Evolutionary conservation across 2,329 filamentous ascomycete species (phyloP), one percentile per base, ranked within the genome.

Genomic region (Dactylellina drechsleri): DNA sequence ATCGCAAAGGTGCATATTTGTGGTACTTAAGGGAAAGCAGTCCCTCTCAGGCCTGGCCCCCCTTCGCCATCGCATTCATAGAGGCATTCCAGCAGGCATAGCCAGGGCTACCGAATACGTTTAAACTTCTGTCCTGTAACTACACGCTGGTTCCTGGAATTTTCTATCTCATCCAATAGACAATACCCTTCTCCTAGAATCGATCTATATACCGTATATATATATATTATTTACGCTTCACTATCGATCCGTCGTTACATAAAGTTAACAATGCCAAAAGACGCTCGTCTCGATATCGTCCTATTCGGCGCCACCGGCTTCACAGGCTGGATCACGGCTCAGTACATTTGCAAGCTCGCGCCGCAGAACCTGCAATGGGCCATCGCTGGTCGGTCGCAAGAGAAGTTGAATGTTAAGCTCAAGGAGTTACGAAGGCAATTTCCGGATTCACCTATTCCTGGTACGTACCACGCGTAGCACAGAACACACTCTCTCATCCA

Each of bases 361-460:
- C 91, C 93, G 0, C 92, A 90, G 16, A 87, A 92, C 80, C 82
- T 96, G 76, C 92, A 88, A 84, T 97, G 93, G 93, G 93, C 92
- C 13, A 85, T 97, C 66, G 92, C 92, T 53, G 93, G 93, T 31
- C 90, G 93, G 26, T 93, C 91, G n/a, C 84, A 86, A 57, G 83
- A 85, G 57, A 97, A 97, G 82, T 86, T 98, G 3, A 86, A 90
- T 77, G 83, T 83, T 47, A 82, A 97, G 10, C 87, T 89, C 6
- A 84, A 88, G 61, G 88, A 91, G 65, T 86, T 93, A 80, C 88
- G 88, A 79, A 81, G 83, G 67, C 79, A 91, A 71, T 91, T 91
- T 80, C 84, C 89, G 1, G 89, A 96, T 81, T 89, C 93, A 62
- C 80, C 84, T 41, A 86, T 87, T 62, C 92, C 93, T 80, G 87